Conservation (phyloP, 768 basidiomycete species). For the Boletus coccyginus region DNA sequence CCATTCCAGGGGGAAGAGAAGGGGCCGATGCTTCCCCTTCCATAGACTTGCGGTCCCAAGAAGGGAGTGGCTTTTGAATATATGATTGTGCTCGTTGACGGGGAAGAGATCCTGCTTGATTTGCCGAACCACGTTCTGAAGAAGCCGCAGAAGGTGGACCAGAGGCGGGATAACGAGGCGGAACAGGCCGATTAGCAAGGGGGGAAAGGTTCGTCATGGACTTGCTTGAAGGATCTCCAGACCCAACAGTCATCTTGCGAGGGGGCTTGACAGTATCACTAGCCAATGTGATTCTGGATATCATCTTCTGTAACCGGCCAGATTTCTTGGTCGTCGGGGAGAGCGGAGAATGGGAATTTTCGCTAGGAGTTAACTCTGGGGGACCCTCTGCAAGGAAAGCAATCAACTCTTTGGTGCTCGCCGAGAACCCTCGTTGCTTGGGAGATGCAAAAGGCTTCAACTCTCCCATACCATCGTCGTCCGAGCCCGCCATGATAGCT, state of each 20-base stretch:
- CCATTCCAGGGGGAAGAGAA: slow-evolving; percentile 7
- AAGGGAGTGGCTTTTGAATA: slow-evolving; percentile 19
- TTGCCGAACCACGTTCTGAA: slow-evolving; percentile 30
- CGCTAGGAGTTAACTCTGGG: slow-evolving; percentile 39
- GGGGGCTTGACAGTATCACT: slow-evolving; percentile 28
- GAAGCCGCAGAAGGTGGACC: slow-evolving; percentile 47
- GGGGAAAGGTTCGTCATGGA: slow-evolving; percentile 44
- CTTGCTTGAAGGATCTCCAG: slow-evolving; percentile 24
- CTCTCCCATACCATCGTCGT: slow-evolving; percentile 48
- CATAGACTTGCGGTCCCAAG: slow-evolving; percentile 15
- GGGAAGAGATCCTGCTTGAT: slow-evolving; percentile 14
- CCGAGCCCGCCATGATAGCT: slow-evolving; percentile 69
- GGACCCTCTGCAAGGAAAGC: slow-evolving; percentile 61
- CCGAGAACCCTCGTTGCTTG: slow-evolving; percentile 44
- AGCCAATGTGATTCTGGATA: slow-evolving; percentile 68
- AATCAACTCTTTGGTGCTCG: slow-evolving; percentile 47
- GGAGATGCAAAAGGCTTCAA: slow-evolving; percentile 36
- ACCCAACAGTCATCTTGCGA: slow-evolving; percentile 32
- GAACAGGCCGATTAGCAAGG: slow-evolving; percentile 57
- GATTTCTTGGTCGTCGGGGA: slow-evolving; percentile 39
- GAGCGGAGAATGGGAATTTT: slow-evolving; percentile 42
- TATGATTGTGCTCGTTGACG: slow-evolving; percentile 30
- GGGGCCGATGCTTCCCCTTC: slow-evolving; percentile 8
- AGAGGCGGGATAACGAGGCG: slow-evolving; percentile 50
- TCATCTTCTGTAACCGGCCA: slow-evolving; percentile 76